A percentile compares a stretch with the other conserved stretches of the same genome.
phyloP scores from a whole-genome alignment of 2,329 filamentous ascomycete species.

The Zasmidium cellare region DNA sequence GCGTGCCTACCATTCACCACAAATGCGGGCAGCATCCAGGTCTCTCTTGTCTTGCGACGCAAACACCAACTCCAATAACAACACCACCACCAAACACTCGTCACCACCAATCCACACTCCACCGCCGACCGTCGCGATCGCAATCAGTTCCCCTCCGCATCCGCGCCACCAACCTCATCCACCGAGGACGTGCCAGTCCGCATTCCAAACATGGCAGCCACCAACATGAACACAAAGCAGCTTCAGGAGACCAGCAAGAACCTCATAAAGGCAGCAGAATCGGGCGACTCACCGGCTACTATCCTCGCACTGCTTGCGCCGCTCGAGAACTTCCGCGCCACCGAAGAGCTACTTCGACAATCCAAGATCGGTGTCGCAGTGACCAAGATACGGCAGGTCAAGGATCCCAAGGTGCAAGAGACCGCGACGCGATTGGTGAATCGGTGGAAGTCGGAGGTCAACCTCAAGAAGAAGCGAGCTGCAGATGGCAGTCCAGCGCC shows the following conservation, averaged over 20 bases:
- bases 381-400: slow-evolving; percentile 80
- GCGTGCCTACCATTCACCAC: too few species aligned
- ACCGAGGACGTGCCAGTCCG: background rate
- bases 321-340: slow-evolving; percentile 77
- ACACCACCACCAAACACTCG: background rate
- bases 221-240: slow-evolving; percentile 74
- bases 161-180: background rate
- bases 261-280: slow-evolving; percentile 74
- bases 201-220: slow-evolving; percentile 17
- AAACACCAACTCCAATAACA: background rate
- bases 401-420: slow-evolving; percentile 69
- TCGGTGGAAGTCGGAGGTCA: slow-evolving; percentile 83
- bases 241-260: slow-evolving; percentile 75
- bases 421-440: slow-evolving; percentile 79
- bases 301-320: slow-evolving; percentile 75
- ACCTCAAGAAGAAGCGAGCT: slow-evolving; percentile 38
- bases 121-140: background rate
- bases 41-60: slow-evolving; percentile 1
- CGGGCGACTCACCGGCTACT: slow-evolving; percentile 71
- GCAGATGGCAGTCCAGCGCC: slow-evolving; percentile 49
- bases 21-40: slow-evolving; percentile 1
- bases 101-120: background rate
- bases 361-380: slow-evolving; percentile 91
- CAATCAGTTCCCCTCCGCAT: background rate
- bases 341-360: slow-evolving; percentile 84